Evolutionary conservation across 768 basidiomycete genomes (phyloP).

Genomic region (Leccinum longicurvipes): DNA sequence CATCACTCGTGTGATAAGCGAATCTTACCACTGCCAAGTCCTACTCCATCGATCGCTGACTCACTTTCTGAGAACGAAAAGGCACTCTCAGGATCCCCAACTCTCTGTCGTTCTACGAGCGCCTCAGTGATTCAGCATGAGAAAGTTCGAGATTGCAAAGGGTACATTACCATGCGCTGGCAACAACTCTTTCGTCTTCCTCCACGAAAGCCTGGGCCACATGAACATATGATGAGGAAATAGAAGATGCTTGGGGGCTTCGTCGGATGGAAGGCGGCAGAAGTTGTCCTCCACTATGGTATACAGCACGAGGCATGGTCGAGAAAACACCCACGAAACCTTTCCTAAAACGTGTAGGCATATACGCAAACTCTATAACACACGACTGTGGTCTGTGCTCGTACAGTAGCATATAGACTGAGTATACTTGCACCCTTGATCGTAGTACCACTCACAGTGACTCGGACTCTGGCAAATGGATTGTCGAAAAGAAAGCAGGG

Average conservation of each 20-base stretch:
- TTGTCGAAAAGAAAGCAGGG: no score
- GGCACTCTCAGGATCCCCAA: neutral
- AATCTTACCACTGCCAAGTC: neutral
- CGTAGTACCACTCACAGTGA: no score
- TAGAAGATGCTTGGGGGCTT: neutral
- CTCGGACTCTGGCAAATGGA: no score
- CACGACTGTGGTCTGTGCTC: neutral
- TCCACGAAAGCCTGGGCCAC: slow-evolving; percentile 12
- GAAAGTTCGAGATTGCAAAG: neutral
- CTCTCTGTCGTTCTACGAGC: slow-evolving; percentile 2
- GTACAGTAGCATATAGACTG: no score
- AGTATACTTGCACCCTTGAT: no score
- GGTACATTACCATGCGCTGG: slow-evolving; percentile 1
- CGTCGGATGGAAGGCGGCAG: neutral
- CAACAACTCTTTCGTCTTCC: slow-evolving; percentile 2
- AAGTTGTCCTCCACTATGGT: neutral
- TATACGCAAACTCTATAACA: neutral
- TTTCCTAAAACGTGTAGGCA: neutral
- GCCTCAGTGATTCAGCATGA: neutral
- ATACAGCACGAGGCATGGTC: no score
- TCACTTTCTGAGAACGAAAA: neutral
- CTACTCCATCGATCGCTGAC: neutral
- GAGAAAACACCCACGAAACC: neutral
- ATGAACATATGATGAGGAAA: neutral
- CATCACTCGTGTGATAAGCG: neutral